phyloP scores from a whole-genome alignment of 306 rosid genomes.

The Prunus persica region Prunus_persica_NCBIv2 NC_034012.1:2788001-2788500 shows the following conservation, averaged over 20 bases:
- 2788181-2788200: neutral
- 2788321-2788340: constrained; percentile 11
- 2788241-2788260: constrained; percentile 92
- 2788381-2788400: constrained; percentile 16
- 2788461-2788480: constrained; percentile 94
- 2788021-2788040: neutral
- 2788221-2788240: constrained; percentile 64
- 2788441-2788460: constrained; percentile 66
- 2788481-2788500: constrained; percentile 94
- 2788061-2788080: constrained; percentile 5
- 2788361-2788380: neutral
- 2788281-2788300: constrained; percentile 38
- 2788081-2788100: constrained; percentile 93
- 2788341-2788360: neutral
- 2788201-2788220: neutral
- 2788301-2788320: neutral
- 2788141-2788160: constrained; percentile 61
- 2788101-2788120: constrained; percentile 85
- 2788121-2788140: constrained; percentile 89
- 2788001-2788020: neutral
- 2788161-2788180: neutral
- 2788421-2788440: constrained; percentile 60
- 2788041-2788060: neutral
- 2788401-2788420: constrained; percentile 56
- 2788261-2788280: constrained; percentile 69